Conservation (phyloP, 2,329 filamentous ascomycete genomes). For the Tolypocladium ovalisporum region DNA sequence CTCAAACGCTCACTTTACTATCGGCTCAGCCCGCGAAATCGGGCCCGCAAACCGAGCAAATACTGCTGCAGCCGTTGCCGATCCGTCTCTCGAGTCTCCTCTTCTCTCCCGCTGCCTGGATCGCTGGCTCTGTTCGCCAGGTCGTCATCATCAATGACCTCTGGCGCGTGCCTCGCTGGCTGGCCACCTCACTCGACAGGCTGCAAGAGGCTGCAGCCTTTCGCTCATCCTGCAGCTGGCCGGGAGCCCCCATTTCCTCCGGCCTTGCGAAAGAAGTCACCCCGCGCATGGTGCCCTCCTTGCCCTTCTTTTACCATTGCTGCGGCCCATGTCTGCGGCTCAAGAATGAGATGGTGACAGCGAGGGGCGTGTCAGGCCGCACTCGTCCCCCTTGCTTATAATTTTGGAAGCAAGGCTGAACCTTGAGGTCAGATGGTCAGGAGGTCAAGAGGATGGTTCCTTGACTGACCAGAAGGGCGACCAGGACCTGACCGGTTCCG, state of each 20-base stretch:
- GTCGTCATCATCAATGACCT: not conserved
- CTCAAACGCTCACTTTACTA: not conserved
- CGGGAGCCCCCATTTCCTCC: not conserved
- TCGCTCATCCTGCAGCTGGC: not conserved
- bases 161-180: not conserved
- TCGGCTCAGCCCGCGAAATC: not conserved
- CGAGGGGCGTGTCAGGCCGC: not conserved
- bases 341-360: not conserved
- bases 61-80: not conserved
- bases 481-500: not conserved
- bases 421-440: not conserved
- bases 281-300: not conserved
- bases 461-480: not conserved
- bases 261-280: not conserved
- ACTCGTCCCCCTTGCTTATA: not conserved
- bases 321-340: not conserved
- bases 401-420: not conserved
- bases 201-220: not conserved
- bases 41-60: not conserved
- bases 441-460: not conserved
- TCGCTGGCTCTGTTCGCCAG: not conserved
- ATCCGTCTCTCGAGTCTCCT: not conserved
- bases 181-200: not conserved
- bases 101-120: not conserved
- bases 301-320: not conserved